Base-by-base conservation (phyloP, 108 stramenopile genomes). In the Aurantiochytrium sp. region DNA sequence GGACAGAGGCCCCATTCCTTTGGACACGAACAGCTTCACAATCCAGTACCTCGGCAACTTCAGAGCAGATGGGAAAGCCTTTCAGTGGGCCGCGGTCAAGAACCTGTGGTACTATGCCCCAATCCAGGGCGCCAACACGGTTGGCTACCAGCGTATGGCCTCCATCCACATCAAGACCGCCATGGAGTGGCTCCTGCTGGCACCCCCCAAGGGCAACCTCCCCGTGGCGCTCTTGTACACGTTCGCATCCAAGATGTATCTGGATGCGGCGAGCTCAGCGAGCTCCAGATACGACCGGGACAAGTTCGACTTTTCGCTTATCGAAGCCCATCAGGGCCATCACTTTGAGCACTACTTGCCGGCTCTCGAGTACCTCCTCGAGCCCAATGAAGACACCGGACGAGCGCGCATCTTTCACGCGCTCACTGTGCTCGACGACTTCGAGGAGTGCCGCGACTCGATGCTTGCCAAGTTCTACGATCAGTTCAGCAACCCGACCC, bases 121-220 rank as follows among this genome's bases (percentile, higher is more conserved):
- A 48, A 1, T 81, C 32, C 24, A 48, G 12, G 27, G 8, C 4
- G 24, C 36, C 10, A 48, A 81, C 24, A 1, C 45, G 24, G 50
- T 17, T 15, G 59, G 59, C 1, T 3, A 65, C 59, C 27, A 27
- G 0, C 27, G 59, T 0, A 65, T 65, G 73, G 73, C 45, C 3
- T 22, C 42, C 32, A 24, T 30, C 21, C 45, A 81, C 73, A 6
- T 81, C 8, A 81, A 81, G 1, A 81, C 73, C 4, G 73, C 42
- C n/a, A 48, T 81, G 73, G 73, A 81, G 45, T 81, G 73, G 73
- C 42, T 81, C n/a, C 24, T 81, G 42, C 39, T 81, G 12, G 39
- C 73, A 4, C 73, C 73, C 17, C 73, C 73, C 6, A 37, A 42
- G 3, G 73, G 73, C 45, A 81, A 81, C 24, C 30, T 41, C 8